Evolutionary conservation across 2,329 filamentous ascomycete species (phyloP), one percentile per base, ranked within the genome.

Genomic region (Penicillium corylophilum): DNA sequence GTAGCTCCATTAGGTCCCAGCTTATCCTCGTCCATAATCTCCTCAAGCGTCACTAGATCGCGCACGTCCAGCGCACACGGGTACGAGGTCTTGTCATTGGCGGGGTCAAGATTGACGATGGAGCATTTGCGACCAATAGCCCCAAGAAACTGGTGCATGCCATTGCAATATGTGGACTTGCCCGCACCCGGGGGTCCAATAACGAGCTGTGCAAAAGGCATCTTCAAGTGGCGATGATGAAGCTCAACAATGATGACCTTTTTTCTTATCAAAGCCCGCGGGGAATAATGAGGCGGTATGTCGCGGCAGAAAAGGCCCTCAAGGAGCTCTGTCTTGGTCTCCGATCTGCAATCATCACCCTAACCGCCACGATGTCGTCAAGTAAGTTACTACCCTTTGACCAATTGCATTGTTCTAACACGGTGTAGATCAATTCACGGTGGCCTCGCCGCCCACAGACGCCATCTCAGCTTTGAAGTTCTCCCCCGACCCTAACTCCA

Each of bases 141-240:
- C 60, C 87, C 87, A 81, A 97, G 88, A 77, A 99, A 99, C 76
- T 99, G 94, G 68, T 96, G 90, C 89, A 99, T 96, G 69, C 94
- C 94, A 84, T 97, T 90, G 79, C 93, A 97, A 71, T 96, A 96
- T 7, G 94, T 99, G 59, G 91, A 96, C 77, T 99, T 99, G 55
- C 94, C 94, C 26, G 91, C 86, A 65, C 94, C 94, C 6, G 94
- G 94, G 61, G 92, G 93, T n/a, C 94, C 94, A 64, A 96, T 85
- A 33, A 96, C 85, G 39, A 96, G 85, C 76, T 95, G 89, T n/a
- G 77, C 79, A 53, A 83, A 83, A 5, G 80, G 80, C 79, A 82
- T 82, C 6, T 29, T 50, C 48, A 38, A 39, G 44, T 15, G 48
- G 24, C 31, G 13, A 33, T 44, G 23, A 33, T 36, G 13, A 35